A percentile compares a stretch with the other conserved stretches of the same genome.
phyloP scores from a whole-genome alignment of 176 grass and related monocot species.

The Areca catechu region DNA sequence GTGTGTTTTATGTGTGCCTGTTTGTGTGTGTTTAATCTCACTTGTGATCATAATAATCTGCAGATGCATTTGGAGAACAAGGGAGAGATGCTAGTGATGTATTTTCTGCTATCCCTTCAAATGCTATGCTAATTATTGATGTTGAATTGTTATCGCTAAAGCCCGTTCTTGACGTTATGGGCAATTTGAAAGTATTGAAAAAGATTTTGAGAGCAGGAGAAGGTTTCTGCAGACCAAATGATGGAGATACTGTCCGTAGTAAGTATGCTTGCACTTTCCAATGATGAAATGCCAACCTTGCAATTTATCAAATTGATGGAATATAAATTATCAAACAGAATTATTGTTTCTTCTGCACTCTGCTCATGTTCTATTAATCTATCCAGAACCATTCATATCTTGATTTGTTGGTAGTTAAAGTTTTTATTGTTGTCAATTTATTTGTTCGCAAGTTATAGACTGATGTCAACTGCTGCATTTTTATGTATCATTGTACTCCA shows the following conservation, averaged over 20 bases:
- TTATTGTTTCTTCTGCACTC: no score
- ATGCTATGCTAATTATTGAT: slow-evolving; percentile 23
- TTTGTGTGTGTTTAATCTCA: neutral
- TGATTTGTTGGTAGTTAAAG: neutral
- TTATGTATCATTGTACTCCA: slow-evolving; percentile 1
- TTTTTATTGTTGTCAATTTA: neutral
- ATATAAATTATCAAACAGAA: no score
- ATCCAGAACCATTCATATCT: no score
- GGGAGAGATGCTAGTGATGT: slow-evolving; percentile 18
- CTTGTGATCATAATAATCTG: slow-evolving; percentile 1
- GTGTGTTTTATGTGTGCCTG: no score
- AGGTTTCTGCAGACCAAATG: slow-evolving; percentile 19
- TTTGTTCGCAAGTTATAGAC: neutral
- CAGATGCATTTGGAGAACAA: slow-evolving; percentile 37
- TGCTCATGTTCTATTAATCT: no score
- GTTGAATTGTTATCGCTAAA: slow-evolving; percentile 30
- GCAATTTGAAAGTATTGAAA: slow-evolving; percentile 27
- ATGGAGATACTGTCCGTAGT: slow-evolving; percentile 30
- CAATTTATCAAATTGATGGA: no score
- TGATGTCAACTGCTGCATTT: neutral
- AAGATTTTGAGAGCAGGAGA: slow-evolving; percentile 29
- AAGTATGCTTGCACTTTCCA: neutral
- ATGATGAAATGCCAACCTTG: no score
- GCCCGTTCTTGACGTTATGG: slow-evolving; percentile 31
- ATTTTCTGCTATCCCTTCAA: slow-evolving; percentile 25